Conservation (phyloP, 2,329 filamentous ascomycete species). For the Sordariomycetes sp. region DNA sequence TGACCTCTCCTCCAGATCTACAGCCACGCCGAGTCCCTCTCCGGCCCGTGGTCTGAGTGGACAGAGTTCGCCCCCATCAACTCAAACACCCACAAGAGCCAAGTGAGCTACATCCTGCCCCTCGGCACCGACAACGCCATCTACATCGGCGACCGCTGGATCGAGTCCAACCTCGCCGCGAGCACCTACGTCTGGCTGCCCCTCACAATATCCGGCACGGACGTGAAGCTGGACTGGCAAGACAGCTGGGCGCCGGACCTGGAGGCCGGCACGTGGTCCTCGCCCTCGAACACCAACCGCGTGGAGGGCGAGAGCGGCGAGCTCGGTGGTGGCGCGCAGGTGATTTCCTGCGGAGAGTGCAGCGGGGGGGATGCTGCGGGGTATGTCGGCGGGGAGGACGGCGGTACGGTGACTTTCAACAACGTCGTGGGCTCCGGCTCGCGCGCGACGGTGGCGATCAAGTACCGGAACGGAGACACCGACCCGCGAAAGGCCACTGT, state of each 20-base stretch:
- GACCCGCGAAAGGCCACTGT: conserved; percentile 41
- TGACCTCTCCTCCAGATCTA: conserved; percentile 25
- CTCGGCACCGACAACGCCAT: conserved; percentile 28
- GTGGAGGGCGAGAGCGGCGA: conserved; percentile 40
- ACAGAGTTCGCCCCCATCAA: conserved; percentile 45
- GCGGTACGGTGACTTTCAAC: conserved; percentile 35
- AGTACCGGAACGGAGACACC: conserved; percentile 45
- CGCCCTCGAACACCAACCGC: conserved; percentile 30
- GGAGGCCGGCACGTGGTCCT: conserved; percentile 31
- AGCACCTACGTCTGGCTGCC: conserved; percentile 59
- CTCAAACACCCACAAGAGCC: conserved; percentile 45
- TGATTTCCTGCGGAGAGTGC: conserved; percentile 38
- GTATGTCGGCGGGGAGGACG: conserved; percentile 38
- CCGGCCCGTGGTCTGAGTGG: conserved; percentile 52
- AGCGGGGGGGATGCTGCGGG: conserved; percentile 38
- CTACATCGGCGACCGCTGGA: conserved; percentile 61
- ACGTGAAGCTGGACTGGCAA: conserved; percentile 36
- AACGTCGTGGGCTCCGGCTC: conserved; percentile 31
- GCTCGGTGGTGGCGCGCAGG: conserved; percentile 31
- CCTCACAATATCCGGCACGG: conserved; percentile 38
- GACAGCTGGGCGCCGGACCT: conserved; percentile 44
- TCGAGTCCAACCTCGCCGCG: conserved; percentile 44
- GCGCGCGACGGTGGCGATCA: conserved; percentile 40
- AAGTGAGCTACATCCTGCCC: conserved; percentile 49
- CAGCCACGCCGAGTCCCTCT: conserved; percentile 43